Base-by-base conservation (phyloP, 2,329 filamentous ascomycete species). In the Pestalotiopsis sp. region DNA sequence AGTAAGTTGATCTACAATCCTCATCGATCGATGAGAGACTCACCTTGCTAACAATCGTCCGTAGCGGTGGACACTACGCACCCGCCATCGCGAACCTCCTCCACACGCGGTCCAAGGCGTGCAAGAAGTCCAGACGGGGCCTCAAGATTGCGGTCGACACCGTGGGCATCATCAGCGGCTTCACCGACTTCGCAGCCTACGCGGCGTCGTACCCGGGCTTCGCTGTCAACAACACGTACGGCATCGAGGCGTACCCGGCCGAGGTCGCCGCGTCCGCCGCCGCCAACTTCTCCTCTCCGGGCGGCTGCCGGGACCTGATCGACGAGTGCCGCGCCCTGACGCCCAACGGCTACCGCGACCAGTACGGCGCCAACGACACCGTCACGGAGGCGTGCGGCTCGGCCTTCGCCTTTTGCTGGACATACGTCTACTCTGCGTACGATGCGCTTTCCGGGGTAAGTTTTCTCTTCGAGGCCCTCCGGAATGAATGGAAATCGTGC, bases 81-180 rank as follows among this genome's bases (percentile, higher is more conserved):
- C 71, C 71, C 1, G 70, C 69, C 6, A 61, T 73, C 9, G 71
- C 71, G 27, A 68, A 70, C 20, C 61, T 69, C 23, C 38, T 73
- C 7, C 68, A 70, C 4, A 68, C 68, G 13, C 69, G 67, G 7
- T 52, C 69, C 7, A 27, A 36, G 25, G n/a, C 63, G 7, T 64
- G 61, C 20, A 36, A 36, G 31, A 36, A 36, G 31, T 45, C 38
- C 4, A 9, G 13, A 7, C 17, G 36, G 13, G 13, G 13, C 14
- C 41, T 66, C 14, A 12, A 23, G 23, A 39, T 66, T 17, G 12
- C 45, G 6, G 63, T 94, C 11, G 82, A 82, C 14, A 88, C 91
- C 0, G 79, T 94, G 0, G 91, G 91, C 31, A 92, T 94, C 69
- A 82, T 93, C 69, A 93, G 93, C 76, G 92, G 91, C 14, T 88